Conservation (phyloP, 768 basidiomycete species). For the Udeniomyces megalosporus region DNA sequence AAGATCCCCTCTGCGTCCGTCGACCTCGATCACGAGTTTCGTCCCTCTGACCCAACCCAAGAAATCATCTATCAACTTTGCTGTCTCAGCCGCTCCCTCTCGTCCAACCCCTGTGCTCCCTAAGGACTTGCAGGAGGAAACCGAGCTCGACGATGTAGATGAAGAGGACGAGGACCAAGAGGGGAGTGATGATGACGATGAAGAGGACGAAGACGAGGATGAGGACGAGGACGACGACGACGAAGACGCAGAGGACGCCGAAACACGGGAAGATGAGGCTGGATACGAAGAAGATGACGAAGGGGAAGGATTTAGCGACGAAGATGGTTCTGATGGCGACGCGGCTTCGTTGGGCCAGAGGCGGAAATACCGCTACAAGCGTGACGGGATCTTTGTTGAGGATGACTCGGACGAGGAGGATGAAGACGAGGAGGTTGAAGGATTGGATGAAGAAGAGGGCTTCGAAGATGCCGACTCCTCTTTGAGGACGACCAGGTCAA, state of each 20-base stretch:
- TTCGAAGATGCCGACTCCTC: constrained; percentile 14
- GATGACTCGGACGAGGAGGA: constrained; percentile 10
- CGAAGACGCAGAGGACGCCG: constrained; percentile 12
- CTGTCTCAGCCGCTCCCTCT: constrained; percentile 6
- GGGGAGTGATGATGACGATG: constrained; percentile 10
- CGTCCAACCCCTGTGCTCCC: neutral
- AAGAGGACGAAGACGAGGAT: constrained; percentile 17
- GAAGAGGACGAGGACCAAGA: constrained; percentile 8
- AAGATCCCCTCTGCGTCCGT: neutral
- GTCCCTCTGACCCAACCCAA: constrained; percentile 17
- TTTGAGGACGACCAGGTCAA: neutral
- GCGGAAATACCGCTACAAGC: too few species aligned
- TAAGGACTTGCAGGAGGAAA: constrained; percentile 8
- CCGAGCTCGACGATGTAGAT: constrained; percentile 10
- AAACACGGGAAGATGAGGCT: neutral
- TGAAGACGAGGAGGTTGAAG: neutral
- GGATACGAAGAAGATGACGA: constrained; percentile 14
- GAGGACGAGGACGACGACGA: constrained; percentile 14
- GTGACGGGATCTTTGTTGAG: too few species aligned
- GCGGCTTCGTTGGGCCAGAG: too few species aligned
- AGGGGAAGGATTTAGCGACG: neutral
- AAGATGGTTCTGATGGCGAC: too few species aligned
- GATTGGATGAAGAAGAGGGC: neutral
- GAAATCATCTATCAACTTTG: constrained; percentile 29
- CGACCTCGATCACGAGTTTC: neutral